Base-by-base conservation (phyloP, 495 filamentous ascomycete species). In the Pyrenula aspistea region DNA sequence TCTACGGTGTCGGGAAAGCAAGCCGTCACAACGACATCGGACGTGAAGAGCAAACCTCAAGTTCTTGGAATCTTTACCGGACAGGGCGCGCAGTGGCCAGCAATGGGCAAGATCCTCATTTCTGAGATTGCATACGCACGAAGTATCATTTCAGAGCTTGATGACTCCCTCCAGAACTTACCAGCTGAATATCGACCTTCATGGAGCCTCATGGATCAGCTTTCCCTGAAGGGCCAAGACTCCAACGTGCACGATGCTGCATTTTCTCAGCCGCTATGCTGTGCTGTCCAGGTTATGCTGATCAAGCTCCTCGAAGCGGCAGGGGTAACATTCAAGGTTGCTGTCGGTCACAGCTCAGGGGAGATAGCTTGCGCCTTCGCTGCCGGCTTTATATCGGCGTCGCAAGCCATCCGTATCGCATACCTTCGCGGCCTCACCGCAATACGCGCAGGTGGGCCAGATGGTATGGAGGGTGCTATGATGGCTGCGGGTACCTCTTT, bases 281-380 rank as follows among this genome's bases (percentile, higher is more conserved):
- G 59, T 4, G 59, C 59, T 10, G 2, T 75, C 0, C 73, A 75
- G 51, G 60, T 75, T 19, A 53, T 54, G 1, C 58, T 71, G 0
- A 63, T 70, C 0, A 67, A 73, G 51, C 58, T 73, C 10, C 57
- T 75, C 10, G 23, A 50, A 1, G 59, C 56, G 15, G 69, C 62
- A 60, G 57, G 53, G 2, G 49, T 73, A n/a, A 20, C 23, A n/a
- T 62, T 67, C 2, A 51, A 53, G 10, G 66, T 64, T 0, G 68
- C 69, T 2, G 60, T 73, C 24, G 72, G 72, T 8, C 72, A 75
- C 49, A 73, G 70, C 2, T 67, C 64, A n/a, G 72, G 72, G 53
- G 72, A 75, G 57, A 71, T 73, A 36, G 69, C 63, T 25, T 69
- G 67, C 10, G 71, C 71, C 2, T 65, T 60, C 52, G 24, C 25